Percentiles rank a stretch among this genome's conserved stretches.
Conservation (phyloP, 2,329 filamentous ascomycete genomes). For the Exophiala mesophila region DNA sequence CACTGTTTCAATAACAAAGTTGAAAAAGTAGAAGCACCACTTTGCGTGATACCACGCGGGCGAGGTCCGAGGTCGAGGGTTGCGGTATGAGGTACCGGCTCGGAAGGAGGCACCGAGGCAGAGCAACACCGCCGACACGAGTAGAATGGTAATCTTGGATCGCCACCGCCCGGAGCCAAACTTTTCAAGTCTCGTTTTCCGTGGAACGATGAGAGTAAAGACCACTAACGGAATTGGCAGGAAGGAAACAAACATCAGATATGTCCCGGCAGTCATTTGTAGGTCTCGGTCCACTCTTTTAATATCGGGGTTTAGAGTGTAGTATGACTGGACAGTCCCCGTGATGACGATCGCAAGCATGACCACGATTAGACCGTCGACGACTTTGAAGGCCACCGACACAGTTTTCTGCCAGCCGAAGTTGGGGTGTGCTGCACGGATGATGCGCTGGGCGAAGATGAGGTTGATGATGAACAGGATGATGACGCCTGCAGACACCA, state of each 20-base stretch:
- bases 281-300: conserved; percentile 55
- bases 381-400: conserved; percentile 49
- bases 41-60: conserved; percentile 68
- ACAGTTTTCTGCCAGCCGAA: conserved; percentile 63
- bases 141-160: conserved; percentile 62
- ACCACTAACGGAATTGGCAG: conserved; percentile 58
- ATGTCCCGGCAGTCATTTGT: conserved; percentile 58
- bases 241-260: conserved; percentile 61
- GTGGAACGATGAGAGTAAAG: conserved; percentile 45
- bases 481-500: conserved; percentile 68
- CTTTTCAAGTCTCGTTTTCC: conserved; percentile 46
- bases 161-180: conserved; percentile 65
- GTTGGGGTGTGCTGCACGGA: conserved; percentile 66
- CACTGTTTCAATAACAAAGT: conserved; percentile 68
- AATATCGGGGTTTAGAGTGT: conserved; percentile 53
- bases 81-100: conserved; percentile 53
- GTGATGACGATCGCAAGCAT: conserved; percentile 64
- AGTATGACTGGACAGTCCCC: conserved; percentile 60
- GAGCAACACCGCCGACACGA: conserved; percentile 56
- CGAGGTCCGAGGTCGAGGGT: conserved; percentile 44
- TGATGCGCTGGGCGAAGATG: conserved; percentile 68
- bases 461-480: conserved; percentile 75
- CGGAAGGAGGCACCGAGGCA: conserved; percentile 67
- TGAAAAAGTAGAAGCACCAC: conserved; percentile 73
- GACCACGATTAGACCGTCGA: conserved; percentile 55